These are phyloP conservation scores for Eucalyptus fibrosa DNA, from an alignment of 345 rosid genomes.

Conservation along the genomic window DNA sequence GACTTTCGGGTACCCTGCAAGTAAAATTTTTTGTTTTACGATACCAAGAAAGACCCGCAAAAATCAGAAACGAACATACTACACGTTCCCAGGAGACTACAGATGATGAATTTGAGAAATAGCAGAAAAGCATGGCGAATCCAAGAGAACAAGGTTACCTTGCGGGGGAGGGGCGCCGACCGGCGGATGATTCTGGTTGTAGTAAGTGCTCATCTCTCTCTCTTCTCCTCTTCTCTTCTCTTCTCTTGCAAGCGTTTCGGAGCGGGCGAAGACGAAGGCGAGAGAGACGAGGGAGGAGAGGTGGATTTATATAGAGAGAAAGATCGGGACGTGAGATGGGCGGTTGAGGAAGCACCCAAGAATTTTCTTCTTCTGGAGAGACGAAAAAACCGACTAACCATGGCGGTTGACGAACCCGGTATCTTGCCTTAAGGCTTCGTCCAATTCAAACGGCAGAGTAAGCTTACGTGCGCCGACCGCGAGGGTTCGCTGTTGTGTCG, in stretches of 20 bases:
- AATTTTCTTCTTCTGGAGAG: too few species aligned
- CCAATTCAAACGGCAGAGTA: too few species aligned
- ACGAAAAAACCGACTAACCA: too few species aligned
- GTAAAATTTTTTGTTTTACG: background rate
- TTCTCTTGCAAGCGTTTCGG: background rate
- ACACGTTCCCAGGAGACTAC: background rate
- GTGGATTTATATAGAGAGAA: background rate
- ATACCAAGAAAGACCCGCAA: too few species aligned
- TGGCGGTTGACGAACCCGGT: too few species aligned
- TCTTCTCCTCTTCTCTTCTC: background rate
- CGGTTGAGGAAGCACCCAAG: too few species aligned
- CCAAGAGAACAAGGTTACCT: constrained; percentile 13
- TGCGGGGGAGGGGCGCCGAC: constrained; percentile 63
- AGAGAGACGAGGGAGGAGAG: background rate
- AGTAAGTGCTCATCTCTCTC: constrained; percentile 22
- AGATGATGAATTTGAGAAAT: background rate
- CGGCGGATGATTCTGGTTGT: constrained; percentile 42
- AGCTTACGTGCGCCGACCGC: background rate
- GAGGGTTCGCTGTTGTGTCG: background rate
- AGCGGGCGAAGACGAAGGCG: background rate
- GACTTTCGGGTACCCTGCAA: background rate
- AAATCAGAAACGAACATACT: background rate
- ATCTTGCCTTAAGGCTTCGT: too few species aligned
- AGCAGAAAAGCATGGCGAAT: background rate
- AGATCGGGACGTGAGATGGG: background rate